Conservation (phyloP, 2,329 filamentous ascomycete genomes). For the Capronia americana region DNA sequence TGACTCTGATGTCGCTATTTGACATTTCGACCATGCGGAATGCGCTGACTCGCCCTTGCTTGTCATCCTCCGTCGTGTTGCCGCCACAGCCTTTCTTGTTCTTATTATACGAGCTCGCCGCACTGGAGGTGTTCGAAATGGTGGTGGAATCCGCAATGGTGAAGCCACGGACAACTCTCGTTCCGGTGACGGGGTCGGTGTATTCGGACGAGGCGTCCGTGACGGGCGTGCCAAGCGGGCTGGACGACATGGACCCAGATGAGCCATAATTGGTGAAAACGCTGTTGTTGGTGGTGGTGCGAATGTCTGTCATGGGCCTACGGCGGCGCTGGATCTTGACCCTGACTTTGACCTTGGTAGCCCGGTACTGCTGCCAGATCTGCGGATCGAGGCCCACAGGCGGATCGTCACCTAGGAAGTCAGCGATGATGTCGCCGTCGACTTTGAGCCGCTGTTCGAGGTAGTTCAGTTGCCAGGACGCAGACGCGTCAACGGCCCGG, state of each 20-base stretch:
- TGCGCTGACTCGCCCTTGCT: not conserved
- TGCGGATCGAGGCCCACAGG: slow-evolving; percentile 30
- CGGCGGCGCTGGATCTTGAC: not conserved
- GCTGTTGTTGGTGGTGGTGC: not conserved
- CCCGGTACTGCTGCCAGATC: slow-evolving; percentile 31
- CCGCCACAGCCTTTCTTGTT: not conserved
- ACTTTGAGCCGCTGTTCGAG: slow-evolving; percentile 27
- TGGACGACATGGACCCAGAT: slow-evolving; percentile 8
- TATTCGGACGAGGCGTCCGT: slow-evolving; percentile 12
- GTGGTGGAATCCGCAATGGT: slow-evolving; percentile 29
- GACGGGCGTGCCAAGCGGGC: not conserved
- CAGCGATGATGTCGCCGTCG: slow-evolving; percentile 27
- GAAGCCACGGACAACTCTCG: slow-evolving; percentile 34
- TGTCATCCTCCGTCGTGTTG: slow-evolving; percentile 10
- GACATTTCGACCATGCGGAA: slow-evolving; percentile 29
- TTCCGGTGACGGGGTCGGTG: slow-evolving; percentile 37
- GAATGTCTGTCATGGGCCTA: not conserved
- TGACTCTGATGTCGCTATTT: slow-evolving; percentile 23
- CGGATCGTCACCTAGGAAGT: slow-evolving; percentile 30
- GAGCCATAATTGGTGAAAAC: not conserved
- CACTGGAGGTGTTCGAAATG: slow-evolving; percentile 31
- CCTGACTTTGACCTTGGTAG: slow-evolving; percentile 22
- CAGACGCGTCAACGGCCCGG: slow-evolving; percentile 33
- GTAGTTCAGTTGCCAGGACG: slow-evolving; percentile 34
- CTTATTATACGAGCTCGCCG: slow-evolving; percentile 35